Conservation (phyloP, 2,329 filamentous ascomycete genomes). For the Alternaria postmessia region DNA sequence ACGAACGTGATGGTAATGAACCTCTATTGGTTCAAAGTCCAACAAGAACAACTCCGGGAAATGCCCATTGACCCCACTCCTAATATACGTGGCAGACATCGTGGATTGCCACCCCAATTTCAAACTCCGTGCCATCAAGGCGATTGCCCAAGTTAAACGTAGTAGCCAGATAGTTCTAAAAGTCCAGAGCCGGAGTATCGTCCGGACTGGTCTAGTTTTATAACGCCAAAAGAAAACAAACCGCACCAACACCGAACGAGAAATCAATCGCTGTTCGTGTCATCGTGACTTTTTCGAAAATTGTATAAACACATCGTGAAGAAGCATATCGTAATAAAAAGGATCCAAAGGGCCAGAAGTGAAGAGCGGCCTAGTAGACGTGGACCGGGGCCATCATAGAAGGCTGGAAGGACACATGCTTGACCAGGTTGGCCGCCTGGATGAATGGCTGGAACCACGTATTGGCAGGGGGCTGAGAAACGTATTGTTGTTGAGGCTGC, state of each 20-base stretch:
- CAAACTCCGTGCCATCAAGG: conserved; percentile 44
- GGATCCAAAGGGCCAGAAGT: conserved; percentile 15
- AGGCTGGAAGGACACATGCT: conserved; percentile 53
- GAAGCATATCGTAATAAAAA: conserved; percentile 36
- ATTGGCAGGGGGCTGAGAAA: conserved; percentile 44
- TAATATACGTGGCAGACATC: conserved; percentile 20
- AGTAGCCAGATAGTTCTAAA: conserved; percentile 39
- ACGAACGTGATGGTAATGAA: conserved; percentile 36
- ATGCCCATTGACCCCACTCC: conserved; percentile 25
- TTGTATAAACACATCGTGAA: conserved; percentile 46
- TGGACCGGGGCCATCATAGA: conserved; percentile 50
- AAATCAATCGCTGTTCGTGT: conserved; percentile 45
- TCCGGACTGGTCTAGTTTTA: conserved; percentile 42
- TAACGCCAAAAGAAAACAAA: conserved; percentile 35
- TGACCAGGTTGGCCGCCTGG: conserved; percentile 51
- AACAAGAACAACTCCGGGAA: conserved; percentile 30
- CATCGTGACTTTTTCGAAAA: conserved; percentile 49
- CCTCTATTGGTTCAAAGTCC: conserved; percentile 19
- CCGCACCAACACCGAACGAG: conserved; percentile 41
- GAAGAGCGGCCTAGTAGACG: conserved; percentile 41
- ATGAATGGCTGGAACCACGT: conserved; percentile 53
- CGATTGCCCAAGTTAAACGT: conserved; percentile 42
- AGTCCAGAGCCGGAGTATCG: conserved; percentile 17
- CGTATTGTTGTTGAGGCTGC: conserved; percentile 47
- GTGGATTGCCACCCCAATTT: conserved; percentile 24